Evolutionary conservation across 805 yeast species (phyloP).

Genomic region (Candida endomychidarum): DNA sequence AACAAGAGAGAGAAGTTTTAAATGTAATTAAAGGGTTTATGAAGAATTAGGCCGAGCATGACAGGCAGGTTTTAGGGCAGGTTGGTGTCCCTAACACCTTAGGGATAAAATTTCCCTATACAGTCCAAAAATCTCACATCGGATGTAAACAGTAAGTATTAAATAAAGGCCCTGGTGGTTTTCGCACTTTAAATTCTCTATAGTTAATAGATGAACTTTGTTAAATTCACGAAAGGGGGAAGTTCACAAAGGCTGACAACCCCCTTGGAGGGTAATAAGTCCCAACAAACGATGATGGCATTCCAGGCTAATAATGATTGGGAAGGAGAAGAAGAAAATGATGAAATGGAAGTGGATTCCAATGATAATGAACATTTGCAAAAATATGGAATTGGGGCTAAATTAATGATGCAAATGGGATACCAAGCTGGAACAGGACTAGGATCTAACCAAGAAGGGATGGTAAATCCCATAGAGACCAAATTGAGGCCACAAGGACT

Average conservation of each 20-base stretch:
- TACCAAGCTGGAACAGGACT: conserved; percentile 80
- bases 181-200: background rate
- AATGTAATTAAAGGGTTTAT: conserved; percentile 20
- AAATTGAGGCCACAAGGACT: conserved; percentile 61
- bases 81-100: too few relatives aligned
- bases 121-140: too few relatives aligned
- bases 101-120: too few relatives aligned
- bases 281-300: conserved; percentile 1
- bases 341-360: conserved; percentile 1
- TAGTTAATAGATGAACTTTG: conserved; percentile 7
- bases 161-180: conserved; percentile 4
- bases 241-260: too few relatives aligned
- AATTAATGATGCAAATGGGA: conserved; percentile 80
- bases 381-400: conserved; percentile 83
- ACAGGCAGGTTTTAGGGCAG: too few relatives aligned
- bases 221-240: conserved; percentile 5
- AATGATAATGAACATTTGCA: conserved; percentile 7
- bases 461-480: conserved; percentile 75
- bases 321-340: conserved; percentile 5
- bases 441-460: conserved; percentile 74
- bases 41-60: background rate
- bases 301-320: background rate
- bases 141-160: too few relatives aligned
- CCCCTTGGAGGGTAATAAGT: too few relatives aligned
- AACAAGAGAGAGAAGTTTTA: conserved; percentile 22